Conservation (phyloP, 2,329 filamentous ascomycete species). For the Escovopsis sp. region DNA sequence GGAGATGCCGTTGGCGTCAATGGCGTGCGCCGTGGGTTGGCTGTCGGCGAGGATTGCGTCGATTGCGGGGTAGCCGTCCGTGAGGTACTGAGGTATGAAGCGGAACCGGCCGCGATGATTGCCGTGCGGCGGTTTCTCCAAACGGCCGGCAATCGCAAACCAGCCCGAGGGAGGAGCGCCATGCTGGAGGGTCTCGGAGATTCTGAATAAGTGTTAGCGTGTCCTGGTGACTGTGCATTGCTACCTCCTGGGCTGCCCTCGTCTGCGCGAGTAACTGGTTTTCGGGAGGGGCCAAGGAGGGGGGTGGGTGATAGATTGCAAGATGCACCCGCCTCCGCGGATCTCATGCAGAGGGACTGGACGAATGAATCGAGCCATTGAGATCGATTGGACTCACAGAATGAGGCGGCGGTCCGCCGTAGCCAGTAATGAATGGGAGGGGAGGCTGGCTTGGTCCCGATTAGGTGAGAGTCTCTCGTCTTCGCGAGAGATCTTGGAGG, state of each 20-base stretch:
- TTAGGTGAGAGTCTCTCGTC: too few relatives aligned
- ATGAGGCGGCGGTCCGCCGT: not conserved
- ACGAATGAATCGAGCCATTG: too few relatives aligned
- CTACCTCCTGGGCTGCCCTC: too few relatives aligned
- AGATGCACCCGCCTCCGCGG: too few relatives aligned
- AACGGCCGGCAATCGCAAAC: constrained; percentile 11
- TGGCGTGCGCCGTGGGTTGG: not conserved
- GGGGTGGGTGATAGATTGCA: too few relatives aligned
- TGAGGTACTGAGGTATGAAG: constrained; percentile 2
- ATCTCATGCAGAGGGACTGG: too few relatives aligned
- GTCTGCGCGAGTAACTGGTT: too few relatives aligned
- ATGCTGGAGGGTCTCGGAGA: constrained; percentile 6
- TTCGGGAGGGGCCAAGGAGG: too few relatives aligned
- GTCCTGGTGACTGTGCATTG: not conserved
- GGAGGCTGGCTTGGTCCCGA: too few relatives aligned
- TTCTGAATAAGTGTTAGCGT: not conserved
- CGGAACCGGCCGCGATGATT: constrained; percentile 4
- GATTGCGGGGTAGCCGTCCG: constrained; percentile 1
- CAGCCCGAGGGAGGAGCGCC: constrained; percentile 13
- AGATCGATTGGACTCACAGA: not conserved
- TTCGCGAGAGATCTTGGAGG: too few relatives aligned
- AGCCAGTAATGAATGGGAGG: too few relatives aligned
- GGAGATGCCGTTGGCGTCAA: constrained; percentile 2
- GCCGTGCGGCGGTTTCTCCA: constrained; percentile 9
- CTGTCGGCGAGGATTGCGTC: not conserved